phyloP scores from a whole-genome alignment of 1,139 yeast genomes.

The Blastobotrys illinoisensis region DNA sequence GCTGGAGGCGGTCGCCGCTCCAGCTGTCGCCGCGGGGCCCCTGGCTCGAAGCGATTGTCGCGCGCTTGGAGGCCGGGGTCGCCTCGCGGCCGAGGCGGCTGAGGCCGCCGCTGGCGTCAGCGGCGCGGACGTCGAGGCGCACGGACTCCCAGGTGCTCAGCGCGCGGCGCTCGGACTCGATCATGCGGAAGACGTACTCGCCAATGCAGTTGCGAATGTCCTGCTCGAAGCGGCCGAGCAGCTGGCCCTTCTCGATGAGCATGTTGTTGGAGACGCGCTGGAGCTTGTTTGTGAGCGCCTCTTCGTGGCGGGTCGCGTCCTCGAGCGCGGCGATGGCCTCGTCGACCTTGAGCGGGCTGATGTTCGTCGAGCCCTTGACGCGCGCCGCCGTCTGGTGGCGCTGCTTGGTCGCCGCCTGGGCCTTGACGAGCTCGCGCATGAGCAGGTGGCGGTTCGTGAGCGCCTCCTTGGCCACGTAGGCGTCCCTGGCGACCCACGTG shows the following conservation, averaged over 20 bases:
- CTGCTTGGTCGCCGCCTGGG: conserved; percentile 66
- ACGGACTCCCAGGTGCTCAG: conserved; percentile 71
- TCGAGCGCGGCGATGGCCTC: conserved; percentile 81
- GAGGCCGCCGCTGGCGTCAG: conserved; percentile 76
- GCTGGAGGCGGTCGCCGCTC: conserved; percentile 44
- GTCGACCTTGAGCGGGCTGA: conserved; percentile 84
- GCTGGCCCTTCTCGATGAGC: conserved; percentile 63
- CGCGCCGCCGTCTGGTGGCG: conserved; percentile 72
- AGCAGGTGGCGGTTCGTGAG: conserved; percentile 85
- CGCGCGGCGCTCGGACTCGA: conserved; percentile 82
- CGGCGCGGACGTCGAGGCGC: conserved; percentile 66
- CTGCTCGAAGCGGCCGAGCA: conserved; percentile 50
- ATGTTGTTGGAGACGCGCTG: conserved; percentile 82
- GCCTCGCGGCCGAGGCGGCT: conserved; percentile 77
- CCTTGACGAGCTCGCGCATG: conserved; percentile 80
- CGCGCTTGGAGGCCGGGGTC: conserved; percentile 31
- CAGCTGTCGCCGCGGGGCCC: conserved; percentile 56
- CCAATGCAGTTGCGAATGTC: conserved; percentile 53
- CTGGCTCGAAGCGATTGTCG: conserved; percentile 39
- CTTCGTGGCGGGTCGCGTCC: conserved; percentile 73
- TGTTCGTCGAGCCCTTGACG: conserved; percentile 65
- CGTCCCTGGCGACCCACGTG: conserved; percentile 59
- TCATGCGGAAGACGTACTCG: conserved; percentile 60
- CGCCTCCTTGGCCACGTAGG: conserved; percentile 86
- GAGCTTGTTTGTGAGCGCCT: conserved; percentile 65